Evolutionary conservation across 2,329 filamentous ascomycete genomes (phyloP).

Genomic region (Emergomyces orientalis): DNA sequence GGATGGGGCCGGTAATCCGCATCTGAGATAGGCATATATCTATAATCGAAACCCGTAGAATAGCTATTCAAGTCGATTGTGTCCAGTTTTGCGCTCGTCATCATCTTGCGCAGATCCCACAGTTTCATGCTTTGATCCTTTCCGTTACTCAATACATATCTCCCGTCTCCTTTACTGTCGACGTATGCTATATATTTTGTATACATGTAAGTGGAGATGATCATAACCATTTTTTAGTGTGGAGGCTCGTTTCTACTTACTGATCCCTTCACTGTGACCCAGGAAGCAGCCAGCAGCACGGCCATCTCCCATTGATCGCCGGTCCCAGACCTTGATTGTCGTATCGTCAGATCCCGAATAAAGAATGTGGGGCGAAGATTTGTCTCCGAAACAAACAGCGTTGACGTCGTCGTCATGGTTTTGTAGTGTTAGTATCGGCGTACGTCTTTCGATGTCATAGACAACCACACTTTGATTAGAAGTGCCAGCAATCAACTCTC

Average conservation of each 20-base stretch:
- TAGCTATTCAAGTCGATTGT: constrained; percentile 44
- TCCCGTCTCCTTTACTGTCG: constrained; percentile 73
- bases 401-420: constrained; percentile 89
- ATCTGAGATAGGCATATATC: constrained; percentile 47
- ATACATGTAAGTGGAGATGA: neutral
- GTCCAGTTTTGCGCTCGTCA: constrained; percentile 55
- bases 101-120: constrained; percentile 89
- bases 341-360: constrained; percentile 95
- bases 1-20: constrained; percentile 56
- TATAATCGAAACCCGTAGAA: constrained; percentile 55
- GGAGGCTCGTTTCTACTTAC: neutral
- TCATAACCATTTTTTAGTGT: neutral
- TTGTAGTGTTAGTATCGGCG: constrained; percentile 61
- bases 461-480: constrained; percentile 71
- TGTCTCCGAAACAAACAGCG: constrained; percentile 90
- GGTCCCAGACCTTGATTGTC: constrained; percentile 92
- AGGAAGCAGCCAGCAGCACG: constrained; percentile 56
- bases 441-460: constrained; percentile 79
- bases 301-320: constrained; percentile 56
- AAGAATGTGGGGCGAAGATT: constrained; percentile 78
- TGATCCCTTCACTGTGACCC: constrained; percentile 46
- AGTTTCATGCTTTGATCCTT: constrained; percentile 98
- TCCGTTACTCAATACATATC: constrained; percentile 86
- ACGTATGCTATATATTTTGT: constrained; percentile 47
- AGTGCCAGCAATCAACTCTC: constrained; percentile 84